Evolutionary conservation across 2,329 filamentous ascomycete species (phyloP).

Genomic region (Simplicillium aogashimaense): DNA sequence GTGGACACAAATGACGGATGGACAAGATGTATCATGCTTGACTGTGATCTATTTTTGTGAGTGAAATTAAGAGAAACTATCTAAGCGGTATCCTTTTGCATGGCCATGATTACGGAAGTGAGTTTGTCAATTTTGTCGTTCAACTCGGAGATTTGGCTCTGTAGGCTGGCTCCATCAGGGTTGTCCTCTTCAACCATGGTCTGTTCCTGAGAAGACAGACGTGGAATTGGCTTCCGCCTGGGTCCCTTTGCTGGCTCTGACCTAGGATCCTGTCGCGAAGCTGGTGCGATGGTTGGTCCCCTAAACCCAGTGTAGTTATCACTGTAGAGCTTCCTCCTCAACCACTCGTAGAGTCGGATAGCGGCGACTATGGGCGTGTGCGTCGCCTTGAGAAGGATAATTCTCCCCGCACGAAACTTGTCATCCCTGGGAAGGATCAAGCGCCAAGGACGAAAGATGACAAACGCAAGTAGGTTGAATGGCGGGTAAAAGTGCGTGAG

Average conservation of each 20-base stretch:
- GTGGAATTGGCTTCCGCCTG: conserved; percentile 7
- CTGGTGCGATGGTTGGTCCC: conserved; percentile 24
- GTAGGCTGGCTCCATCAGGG: background rate
- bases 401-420: conserved; percentile 52
- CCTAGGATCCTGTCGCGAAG: conserved; percentile 5
- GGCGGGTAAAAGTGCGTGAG: conserved; percentile 63
- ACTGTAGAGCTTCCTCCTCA: conserved; percentile 26
- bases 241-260: conserved; percentile 1
- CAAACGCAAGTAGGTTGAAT: conserved; percentile 64
- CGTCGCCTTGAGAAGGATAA: conserved; percentile 51
- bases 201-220: conserved; percentile 2
- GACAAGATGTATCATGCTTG: no score
- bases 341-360: conserved; percentile 58
- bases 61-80: background rate
- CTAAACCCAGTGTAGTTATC: conserved; percentile 39
- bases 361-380: conserved; percentile 59
- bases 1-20: no score
- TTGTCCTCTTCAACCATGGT: background rate
- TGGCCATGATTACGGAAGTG: background rate
- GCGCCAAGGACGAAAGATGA: conserved; percentile 62
- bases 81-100: background rate
- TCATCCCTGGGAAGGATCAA: conserved; percentile 55
- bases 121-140: background rate
- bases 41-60: no score
- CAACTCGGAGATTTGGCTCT: background rate